Base-by-base conservation (phyloP, 106 monocot species). In the Vanilla planifolia region DNA sequence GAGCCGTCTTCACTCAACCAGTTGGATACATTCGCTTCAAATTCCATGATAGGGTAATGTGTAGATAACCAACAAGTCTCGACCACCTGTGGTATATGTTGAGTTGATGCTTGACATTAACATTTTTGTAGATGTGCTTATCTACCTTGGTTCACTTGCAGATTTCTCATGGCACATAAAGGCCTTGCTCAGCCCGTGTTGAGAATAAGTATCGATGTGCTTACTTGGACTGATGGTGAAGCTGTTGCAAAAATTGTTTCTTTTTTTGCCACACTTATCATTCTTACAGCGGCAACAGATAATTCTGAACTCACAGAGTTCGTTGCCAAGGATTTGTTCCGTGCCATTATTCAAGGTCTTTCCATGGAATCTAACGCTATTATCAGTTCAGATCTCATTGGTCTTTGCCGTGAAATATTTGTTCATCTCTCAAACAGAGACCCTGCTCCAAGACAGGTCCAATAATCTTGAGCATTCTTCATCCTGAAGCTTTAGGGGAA, bases 391-490 rank as follows among this genome's bases (percentile, higher is more conserved):
- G 91, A 88, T 30, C 79, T 96, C 63, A 76, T 96, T 73, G 91
- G 81, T 26, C 72, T 96, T 32, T 96, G 91, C 64, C 91, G 91
- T 59, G 87, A 91, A 67, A 96, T 96, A 59, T 96, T 77, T 77
- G 67, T 96, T 7, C 77, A 79, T 85, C 62, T 91, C 6, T 75
- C 79, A 63, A 79, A 77, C 51, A 76, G 72, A 65, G 79, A 91
- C 30, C 73, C 96, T 65, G 65, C 87, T 67, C 96, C 91, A 59
- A 84, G 96, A 79, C 91, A 96, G 96, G 96, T 91, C 5, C 43
- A 26, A 61, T 70, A 9, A n/a, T 17, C 16, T 33, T 36, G 24
- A 59, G 15, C 59, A 46, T 52, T 55, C 29, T 14, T 57, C 5
- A 16, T n/a, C 47, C 5, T 57, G 23, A 27, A 26, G 32, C 4